These are phyloP conservation scores for Chaetomium tenue DNA, from an alignment of 495 filamentous ascomycete species.

Conservation along the genomic window DNA sequence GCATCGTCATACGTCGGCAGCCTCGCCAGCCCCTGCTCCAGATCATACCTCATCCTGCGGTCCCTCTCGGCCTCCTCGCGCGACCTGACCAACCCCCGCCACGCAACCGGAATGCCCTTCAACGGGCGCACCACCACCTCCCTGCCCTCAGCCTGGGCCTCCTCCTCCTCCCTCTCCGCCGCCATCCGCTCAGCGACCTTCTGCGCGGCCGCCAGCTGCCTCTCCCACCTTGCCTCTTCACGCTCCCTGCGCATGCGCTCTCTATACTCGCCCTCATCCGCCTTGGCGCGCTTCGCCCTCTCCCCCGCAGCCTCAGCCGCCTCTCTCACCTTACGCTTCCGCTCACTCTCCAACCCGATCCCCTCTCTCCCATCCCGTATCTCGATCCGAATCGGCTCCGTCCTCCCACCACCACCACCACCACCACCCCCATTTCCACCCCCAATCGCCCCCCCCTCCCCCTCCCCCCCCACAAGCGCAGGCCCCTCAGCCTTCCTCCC, in stretches of 20 bases:
- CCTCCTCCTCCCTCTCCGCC: conserved; percentile 37
- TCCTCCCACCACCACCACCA: conserved; percentile 23
- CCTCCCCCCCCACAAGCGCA: not conserved
- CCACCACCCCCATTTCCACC: conserved; percentile 9
- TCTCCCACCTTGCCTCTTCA: conserved; percentile 66
- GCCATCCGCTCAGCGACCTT: conserved; percentile 77
- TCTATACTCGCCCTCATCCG: conserved; percentile 72
- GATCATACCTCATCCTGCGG: conserved; percentile 62
- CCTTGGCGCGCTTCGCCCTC: conserved; percentile 59
- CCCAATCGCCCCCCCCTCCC: not conserved
- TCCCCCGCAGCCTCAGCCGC: conserved; percentile 53
- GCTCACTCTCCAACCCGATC: conserved; percentile 78
- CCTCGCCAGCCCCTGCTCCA: conserved; percentile 53
- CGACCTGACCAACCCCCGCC: conserved; percentile 67
- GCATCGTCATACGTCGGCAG: conserved; percentile 53
- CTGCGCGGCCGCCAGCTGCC: conserved; percentile 69
- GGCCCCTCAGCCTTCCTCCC: conserved; percentile 35
- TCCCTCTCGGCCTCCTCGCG: conserved; percentile 70
- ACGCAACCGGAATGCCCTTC: conserved; percentile 72
- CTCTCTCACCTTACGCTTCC: conserved; percentile 76
- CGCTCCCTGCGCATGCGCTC: conserved; percentile 69
- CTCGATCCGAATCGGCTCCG: conserved; percentile 65
- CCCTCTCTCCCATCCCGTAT: conserved; percentile 82
- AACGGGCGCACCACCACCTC: conserved; percentile 42
- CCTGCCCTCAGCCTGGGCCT: not conserved